Evolutionary conservation across 768 basidiomycete species (phyloP), one percentile per base, ranked within the genome.

Genomic region (Collybiopsis luxurians): DNA sequence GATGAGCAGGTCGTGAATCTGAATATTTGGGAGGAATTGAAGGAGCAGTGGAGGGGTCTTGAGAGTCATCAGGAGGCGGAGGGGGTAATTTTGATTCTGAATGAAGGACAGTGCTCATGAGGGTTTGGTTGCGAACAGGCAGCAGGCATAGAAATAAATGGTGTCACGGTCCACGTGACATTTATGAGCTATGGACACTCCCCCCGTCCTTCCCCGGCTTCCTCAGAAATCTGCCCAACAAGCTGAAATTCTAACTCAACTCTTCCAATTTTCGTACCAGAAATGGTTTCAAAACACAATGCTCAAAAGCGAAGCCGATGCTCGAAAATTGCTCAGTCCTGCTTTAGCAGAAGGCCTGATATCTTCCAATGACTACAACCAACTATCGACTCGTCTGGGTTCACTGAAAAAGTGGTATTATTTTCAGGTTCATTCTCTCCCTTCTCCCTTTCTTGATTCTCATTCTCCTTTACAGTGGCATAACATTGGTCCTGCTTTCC

Each of bases 81-180:
- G 44, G 54, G 10, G 54, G 45, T 23, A 55, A 26, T 39, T 55
- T 55, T 17, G 30, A 12, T 24, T 43, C 39, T 26, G n/a, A 31
- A 15, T 31, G 24, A 31, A 55, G 13, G 54, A 36, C 23, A 26
- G 23, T 55, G 54, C 42, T 54, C 53, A 54, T 54, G 53, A 39
- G 38, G 19, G 40, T 26, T 5, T 12, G 7, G 46, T 24, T 26
- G 13, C 23, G 23, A n/a, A n/a, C n/a, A n/a, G n/a, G n/a, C n/a
- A n/a, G n/a, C n/a, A n/a, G n/a, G n/a, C n/a, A n/a, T n/a, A 47
- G 46, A 21, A 23, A 24, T 47, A 5, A 30, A 42, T n/a, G n/a
- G n/a, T n/a, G n/a, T n/a, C n/a, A n/a, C n/a, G n/a, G 19, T 10
- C 4, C 40, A 42, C 40, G 15, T 42, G 13, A 21, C 17, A 5